Base-by-base conservation (phyloP, 2,329 filamentous ascomycete species). In the Alternaria conjuncta region DNA sequence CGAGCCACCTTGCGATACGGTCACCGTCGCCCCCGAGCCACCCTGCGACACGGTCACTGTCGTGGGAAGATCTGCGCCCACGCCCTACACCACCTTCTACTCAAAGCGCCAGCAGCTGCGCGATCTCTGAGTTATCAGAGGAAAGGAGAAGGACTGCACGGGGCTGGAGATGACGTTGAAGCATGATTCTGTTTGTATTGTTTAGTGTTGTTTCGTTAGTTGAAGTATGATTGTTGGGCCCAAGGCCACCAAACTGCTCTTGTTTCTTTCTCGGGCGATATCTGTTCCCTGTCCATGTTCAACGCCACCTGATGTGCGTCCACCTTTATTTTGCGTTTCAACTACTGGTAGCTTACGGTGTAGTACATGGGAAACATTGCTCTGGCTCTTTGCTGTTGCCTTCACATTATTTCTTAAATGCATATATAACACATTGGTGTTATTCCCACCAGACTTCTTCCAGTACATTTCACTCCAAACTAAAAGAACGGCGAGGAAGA, bases 201-300 rank as follows among this genome's bases (percentile, higher is more conserved):
- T 18, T 53, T 25, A 53, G 20, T 32, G 13, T 53, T 2, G 30
- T 21, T 36, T 53, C 32, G 49, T 41, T 36, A 36, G 12, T 53
- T 41, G 20, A 41, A 60, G 36, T 18, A 61, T 64, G 32, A 50
- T 44, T 70, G 47, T 59, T 67, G 62, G 62, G 60, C 63, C 60
- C 54, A 15, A 69, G 65, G 64, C 62, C 62, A 67, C 49, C 13
- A 53, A 8, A 3, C 1, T 8, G 43, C 10, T 45, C 20, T 8
- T 23, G 4, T 18, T 21, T 2, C 7, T 3, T 5, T 23, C 6
- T 7, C 3, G 9, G 2, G 4, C 25, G 21, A 10, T 25, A 30
- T 6, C 12, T 5, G 11, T 30, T 12, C 11, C 5, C 28, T 30
- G 28, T 30, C 1, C 28, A 30, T 30, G 11, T 6, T 30, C 11